A percentile compares a stretch with the other conserved stretches of the same genome.
Conservation (phyloP, 108 stramenopile genomes). For the Poteriospumella lacustris region DNA sequence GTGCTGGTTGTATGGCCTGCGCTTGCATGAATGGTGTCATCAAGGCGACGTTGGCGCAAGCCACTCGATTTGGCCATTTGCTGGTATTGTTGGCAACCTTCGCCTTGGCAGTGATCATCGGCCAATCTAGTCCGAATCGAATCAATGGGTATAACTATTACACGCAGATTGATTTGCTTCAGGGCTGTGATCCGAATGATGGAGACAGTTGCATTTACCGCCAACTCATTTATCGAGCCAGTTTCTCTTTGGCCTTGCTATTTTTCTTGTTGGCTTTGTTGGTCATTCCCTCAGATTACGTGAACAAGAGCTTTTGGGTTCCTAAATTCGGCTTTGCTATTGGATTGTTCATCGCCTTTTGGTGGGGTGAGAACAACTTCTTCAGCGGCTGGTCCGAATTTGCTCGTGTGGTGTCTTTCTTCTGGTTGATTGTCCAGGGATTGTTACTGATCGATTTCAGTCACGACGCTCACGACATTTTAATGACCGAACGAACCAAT, state of each 20-base stretch:
- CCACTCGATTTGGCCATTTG: conserved; percentile 3
- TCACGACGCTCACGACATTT: conserved; percentile 13
- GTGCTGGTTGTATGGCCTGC: conserved; percentile 22
- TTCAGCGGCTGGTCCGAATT: conserved; percentile 16
- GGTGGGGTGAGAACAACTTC: conserved; percentile 20
- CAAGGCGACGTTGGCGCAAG: conserved; percentile 8
- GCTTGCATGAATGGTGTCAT: neutral
- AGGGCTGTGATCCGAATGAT: neutral
- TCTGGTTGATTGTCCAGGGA: conserved; percentile 12
- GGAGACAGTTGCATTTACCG: conserved; percentile 17
- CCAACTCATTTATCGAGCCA: conserved; percentile 27
- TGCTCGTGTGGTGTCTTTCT: conserved; percentile 15
- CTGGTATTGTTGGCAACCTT: neutral
- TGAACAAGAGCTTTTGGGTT: conserved; percentile 14
- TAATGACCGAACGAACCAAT: neutral
- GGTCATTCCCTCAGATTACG: neutral
- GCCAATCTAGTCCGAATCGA: neutral
- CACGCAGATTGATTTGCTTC: neutral
- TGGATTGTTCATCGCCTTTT: conserved; percentile 12
- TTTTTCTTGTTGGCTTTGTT: neutral
- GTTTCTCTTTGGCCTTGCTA: neutral
- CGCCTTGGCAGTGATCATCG: conserved; percentile 2
- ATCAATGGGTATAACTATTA: neutral
- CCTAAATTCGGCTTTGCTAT: neutral
- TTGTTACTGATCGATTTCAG: conserved; percentile 3